Conservation (phyloP, 257 asterid genomes). For the Solanum ahanhuiri region DNA sequence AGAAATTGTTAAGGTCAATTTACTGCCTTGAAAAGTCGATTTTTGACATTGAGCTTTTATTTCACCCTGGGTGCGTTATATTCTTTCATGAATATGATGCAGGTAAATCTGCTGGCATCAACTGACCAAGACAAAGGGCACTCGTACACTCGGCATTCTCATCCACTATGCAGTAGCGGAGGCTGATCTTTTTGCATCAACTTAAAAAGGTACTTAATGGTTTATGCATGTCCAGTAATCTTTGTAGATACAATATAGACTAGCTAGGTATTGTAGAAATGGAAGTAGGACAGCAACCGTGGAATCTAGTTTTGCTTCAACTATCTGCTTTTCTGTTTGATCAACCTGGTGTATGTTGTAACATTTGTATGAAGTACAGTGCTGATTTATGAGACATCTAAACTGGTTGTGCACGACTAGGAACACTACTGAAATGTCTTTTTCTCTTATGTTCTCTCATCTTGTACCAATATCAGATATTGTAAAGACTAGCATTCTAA, state of each 20-base stretch:
- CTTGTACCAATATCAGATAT: background rate
- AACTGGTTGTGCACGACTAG: background rate
- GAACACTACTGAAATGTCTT: background rate
- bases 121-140: slow-evolving; percentile 37
- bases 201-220: background rate
- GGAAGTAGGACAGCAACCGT: background rate
- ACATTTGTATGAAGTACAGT: background rate
- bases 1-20: slow-evolving; percentile 71
- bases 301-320: background rate
- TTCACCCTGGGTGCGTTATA: background rate
- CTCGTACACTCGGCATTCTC: slow-evolving; percentile 25
- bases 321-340: background rate
- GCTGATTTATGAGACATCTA: background rate
- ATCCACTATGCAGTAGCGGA: slow-evolving; percentile 42
- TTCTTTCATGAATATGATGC: slow-evolving; percentile 10
- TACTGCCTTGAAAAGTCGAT: background rate
- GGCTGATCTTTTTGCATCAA: slow-evolving; percentile 30
- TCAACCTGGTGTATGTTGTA: background rate
- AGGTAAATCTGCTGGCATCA: slow-evolving; percentile 69
- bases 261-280: background rate
- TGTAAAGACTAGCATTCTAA: background rate
- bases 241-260: background rate
- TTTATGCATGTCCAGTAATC: background rate
- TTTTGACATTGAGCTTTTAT: background rate
- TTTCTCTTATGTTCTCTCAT: background rate